Percentiles rank a stretch among this genome's conserved stretches.
Evolutionary conservation across 129 eudicot genomes (phyloP).

Genomic region (Kitagawia praeruptora): DNA sequence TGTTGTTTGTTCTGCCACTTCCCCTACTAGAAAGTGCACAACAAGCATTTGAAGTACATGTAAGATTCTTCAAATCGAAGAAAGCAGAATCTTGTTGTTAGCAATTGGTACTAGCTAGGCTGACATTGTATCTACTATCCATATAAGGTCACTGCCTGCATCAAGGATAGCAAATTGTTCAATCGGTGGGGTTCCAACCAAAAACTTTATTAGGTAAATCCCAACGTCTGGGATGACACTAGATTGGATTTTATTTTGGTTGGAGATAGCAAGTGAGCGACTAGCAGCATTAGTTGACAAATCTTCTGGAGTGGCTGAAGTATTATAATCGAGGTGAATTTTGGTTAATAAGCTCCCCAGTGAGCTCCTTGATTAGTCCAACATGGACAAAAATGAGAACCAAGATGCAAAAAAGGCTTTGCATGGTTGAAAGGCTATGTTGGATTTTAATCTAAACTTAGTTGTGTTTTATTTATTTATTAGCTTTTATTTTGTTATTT

Average conservation of each 20-base stretch:
- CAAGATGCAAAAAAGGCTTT: neutral
- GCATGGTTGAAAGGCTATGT: neutral
- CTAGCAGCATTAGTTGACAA: neutral
- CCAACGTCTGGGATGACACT: neutral
- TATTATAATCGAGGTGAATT: neutral
- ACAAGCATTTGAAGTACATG: neutral
- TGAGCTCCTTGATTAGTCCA: neutral
- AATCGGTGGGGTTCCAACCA: neutral
- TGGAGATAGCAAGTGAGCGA: neutral
- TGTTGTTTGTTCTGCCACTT: neutral
- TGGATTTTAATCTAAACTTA: too few relatives aligned
- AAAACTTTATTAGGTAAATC: neutral
- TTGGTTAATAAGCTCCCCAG: neutral
- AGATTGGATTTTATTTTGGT: neutral
- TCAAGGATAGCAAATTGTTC: neutral
- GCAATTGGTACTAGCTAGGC: neutral
- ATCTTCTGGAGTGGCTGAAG: neutral
- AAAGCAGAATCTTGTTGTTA: neutral
- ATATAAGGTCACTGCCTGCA: neutral
- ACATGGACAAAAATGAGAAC: neutral
- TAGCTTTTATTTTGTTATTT: too few relatives aligned
- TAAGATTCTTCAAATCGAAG: neutral
- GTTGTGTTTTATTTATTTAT: too few relatives aligned
- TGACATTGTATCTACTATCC: neutral
- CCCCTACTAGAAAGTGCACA: neutral